Evolutionary conservation across 176 grass and related monocot genomes (phyloP), one percentile per base, ranked within the genome.

Genomic region (Dendrocalamus sinicus): DNA sequence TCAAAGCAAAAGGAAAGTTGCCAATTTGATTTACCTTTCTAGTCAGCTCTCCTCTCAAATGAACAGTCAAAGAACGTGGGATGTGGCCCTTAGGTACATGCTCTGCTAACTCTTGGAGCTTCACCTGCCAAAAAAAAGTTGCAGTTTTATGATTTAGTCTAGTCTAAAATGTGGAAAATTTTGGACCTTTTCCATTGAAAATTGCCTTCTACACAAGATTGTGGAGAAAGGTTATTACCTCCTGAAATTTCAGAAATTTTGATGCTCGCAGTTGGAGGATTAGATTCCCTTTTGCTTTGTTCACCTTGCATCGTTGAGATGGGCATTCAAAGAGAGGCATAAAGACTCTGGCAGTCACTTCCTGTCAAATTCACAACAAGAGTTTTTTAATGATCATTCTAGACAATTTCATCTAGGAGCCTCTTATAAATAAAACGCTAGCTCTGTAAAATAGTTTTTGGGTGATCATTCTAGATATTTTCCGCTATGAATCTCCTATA

Each of bases 1-100:
- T 26, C 20, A 84, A 57, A 89, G 23, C 24, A 8, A 50, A 79
- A 75, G 7, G 28, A 81, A 64, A 76, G 37, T 66, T n/a, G 11
- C 22, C 22, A 44, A 12, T 67, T 65, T 81, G 37, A 2, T 66
- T 71, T 84, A 99, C 97, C 92, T 99, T 99, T 83, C 97, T 90
- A 66, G 97, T 99, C 75, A 99, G 97, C 72, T 94, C 97, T 53
- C 97, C 97, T 93, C 94, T 88, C 26, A 99, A 89, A 94, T 99
- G 97, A 94, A 90, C 85, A 83, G 97, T 96, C 41, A 94, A 72
- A 81, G 97, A 90, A 85, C 97, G 97, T 68, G 97, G 97, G 83
- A 99, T 99, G 54, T 99, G 97, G 12, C 97, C 97, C 51, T 99
- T 99, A 77, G 97, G 97, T 41, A 99, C 97, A 87, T 99, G 97